Percentiles rank a stretch among this genome's conserved stretches.
Evolutionary conservation across 2,329 filamentous ascomycete genomes (phyloP).

Genomic region (Fusarium pseudocircinatum): DNA sequence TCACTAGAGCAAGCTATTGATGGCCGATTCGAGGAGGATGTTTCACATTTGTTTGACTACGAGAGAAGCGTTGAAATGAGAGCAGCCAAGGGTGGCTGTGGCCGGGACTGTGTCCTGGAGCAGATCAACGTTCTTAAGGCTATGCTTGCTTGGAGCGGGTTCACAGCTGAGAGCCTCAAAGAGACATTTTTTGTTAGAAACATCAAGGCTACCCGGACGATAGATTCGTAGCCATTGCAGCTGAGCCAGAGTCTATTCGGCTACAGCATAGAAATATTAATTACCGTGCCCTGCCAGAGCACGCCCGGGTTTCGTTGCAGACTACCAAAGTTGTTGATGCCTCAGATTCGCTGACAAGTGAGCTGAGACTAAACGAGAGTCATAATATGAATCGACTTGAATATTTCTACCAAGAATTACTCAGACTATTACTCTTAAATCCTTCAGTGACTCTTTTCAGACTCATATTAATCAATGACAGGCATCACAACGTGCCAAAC

Average conservation of each 20-base stretch:
- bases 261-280: not conserved
- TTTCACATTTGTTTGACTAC: conserved; percentile 73
- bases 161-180: not conserved
- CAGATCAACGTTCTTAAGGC: conserved; percentile 62
- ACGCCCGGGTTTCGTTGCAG: not conserved
- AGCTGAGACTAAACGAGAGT: not conserved
- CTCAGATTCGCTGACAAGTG: conserved; percentile 21
- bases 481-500: conserved; percentile 15
- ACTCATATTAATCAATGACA: conserved; percentile 10
- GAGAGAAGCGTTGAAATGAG: conserved; percentile 77
- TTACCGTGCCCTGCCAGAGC: not conserved
- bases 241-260: not conserved
- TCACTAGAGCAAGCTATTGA: conserved; percentile 73
- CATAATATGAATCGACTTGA: not conserved
- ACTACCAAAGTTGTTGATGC: conserved; percentile 32
- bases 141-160: not conserved
- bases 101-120: conserved; percentile 68
- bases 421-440: conserved; percentile 26
- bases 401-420: not conserved
- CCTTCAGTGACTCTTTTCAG: conserved; percentile 27
- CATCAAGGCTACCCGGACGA: not conserved
- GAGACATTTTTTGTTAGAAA: not conserved
- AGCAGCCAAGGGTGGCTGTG: conserved; percentile 75
- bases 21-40: conserved; percentile 72
- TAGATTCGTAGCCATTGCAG: not conserved